These are phyloP conservation scores for Anthoceros angustus DNA, from an alignment of 225 moss, liverwort and hornwort genomes.

Conservation along the genomic window DNA sequence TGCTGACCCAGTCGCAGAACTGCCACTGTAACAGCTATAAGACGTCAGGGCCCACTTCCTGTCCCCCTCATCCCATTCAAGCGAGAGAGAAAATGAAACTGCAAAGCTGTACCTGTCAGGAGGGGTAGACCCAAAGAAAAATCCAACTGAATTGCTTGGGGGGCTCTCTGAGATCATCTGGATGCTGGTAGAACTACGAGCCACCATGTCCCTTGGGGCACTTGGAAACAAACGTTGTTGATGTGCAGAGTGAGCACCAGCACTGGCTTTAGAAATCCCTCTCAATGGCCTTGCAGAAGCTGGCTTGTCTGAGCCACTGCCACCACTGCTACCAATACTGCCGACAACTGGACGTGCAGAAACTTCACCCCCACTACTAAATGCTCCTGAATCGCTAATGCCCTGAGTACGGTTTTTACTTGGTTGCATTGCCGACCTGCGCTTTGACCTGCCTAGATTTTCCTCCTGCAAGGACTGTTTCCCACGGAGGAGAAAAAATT, in stretches of 20 bases:
- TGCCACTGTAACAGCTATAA: conserved; percentile 8
- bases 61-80: neutral
- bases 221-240: conserved; percentile 85
- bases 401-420: conserved; percentile 29
- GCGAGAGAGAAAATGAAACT: neutral
- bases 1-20: conserved; percentile 58
- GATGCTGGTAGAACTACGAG: conserved; percentile 31
- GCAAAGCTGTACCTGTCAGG: conserved; percentile 66
- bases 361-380: conserved; percentile 35
- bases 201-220: conserved; percentile 38
- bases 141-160: conserved; percentile 93
- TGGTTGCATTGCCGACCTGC: conserved; percentile 20
- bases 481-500: neutral
- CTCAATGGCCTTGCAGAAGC: conserved; percentile 56
- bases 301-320: conserved; percentile 46
- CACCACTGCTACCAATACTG: conserved; percentile 43
- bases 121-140: conserved; percentile 80
- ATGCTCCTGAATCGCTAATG: conserved; percentile 25
- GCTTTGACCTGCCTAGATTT: conserved; percentile 40
- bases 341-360: conserved; percentile 37
- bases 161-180: conserved; percentile 60
- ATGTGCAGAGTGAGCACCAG: conserved; percentile 18
- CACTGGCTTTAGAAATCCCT: conserved; percentile 24
- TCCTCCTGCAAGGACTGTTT: conserved; percentile 39
- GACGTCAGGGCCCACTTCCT: neutral